Evolutionary conservation across 2,329 filamentous ascomycete species (phyloP).

Genomic region (Arthrobotrys pseudoclavata): DNA sequence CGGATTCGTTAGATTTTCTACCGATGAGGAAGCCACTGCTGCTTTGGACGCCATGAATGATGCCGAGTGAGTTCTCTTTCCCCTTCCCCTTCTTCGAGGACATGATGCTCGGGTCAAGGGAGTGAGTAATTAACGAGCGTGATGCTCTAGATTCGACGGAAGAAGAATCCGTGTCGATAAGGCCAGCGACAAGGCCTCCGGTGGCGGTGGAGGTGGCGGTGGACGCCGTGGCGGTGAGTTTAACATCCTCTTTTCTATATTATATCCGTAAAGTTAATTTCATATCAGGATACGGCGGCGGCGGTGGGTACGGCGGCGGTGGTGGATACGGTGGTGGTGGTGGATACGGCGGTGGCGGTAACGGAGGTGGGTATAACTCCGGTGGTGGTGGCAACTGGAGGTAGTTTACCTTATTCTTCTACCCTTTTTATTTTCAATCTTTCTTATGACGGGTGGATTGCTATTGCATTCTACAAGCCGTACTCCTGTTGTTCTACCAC

Average conservation of each 20-base stretch:
- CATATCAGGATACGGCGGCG: slow-evolving; percentile 45
- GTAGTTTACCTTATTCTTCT: slow-evolving; percentile 62
- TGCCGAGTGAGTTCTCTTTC: slow-evolving; percentile 77
- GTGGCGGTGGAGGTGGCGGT: slow-evolving; percentile 72
- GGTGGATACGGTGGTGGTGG: slow-evolving; percentile 65
- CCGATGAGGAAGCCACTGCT: slow-evolving; percentile 80
- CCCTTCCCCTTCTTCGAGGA: no score
- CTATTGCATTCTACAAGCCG: no score
- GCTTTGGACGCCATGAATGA: slow-evolving; percentile 88
- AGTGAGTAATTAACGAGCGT: no score
- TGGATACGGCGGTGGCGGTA: slow-evolving; percentile 66
- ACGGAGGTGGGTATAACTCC: slow-evolving; percentile 54
- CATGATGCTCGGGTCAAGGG: no score
- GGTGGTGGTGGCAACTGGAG: slow-evolving; percentile 59
- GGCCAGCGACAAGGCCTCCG: slow-evolving; percentile 75
- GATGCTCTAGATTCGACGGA: slow-evolving; percentile 81
- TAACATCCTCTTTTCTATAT: slow-evolving; percentile 68
- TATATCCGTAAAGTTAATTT: slow-evolving; percentile 45
- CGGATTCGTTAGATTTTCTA: slow-evolving; percentile 91
- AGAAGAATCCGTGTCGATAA: slow-evolving; percentile 95
- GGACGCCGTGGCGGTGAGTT: slow-evolving; percentile 68
- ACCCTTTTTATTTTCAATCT: no score
- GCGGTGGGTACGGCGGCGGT: slow-evolving; percentile 67
- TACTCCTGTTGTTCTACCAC: no score
- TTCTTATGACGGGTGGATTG: no score